Evolutionary conservation across 768 basidiomycete genomes (phyloP).

Genomic region (Nidularia sp.): DNA sequence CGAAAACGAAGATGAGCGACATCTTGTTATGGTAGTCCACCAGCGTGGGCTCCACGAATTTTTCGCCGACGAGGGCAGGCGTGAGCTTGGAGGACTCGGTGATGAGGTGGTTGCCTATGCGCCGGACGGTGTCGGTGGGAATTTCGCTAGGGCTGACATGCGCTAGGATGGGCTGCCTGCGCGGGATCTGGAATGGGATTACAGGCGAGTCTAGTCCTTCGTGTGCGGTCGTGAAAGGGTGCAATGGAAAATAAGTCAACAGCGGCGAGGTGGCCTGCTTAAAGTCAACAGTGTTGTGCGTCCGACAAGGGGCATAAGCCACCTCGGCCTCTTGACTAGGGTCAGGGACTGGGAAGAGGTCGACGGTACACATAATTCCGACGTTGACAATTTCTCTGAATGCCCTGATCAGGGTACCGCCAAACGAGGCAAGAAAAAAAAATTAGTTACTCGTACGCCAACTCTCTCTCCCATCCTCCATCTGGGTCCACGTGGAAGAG

Average conservation of each 20-base stretch:
- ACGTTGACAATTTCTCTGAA: constrained; percentile 46
- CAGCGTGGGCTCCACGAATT: constrained; percentile 51
- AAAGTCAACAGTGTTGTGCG: background rate
- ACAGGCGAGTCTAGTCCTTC: constrained; percentile 13
- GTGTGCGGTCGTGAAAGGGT: constrained; percentile 27
- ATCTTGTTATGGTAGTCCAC: constrained; percentile 52
- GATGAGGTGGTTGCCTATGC: constrained; percentile 27
- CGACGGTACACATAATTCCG: constrained; percentile 69
- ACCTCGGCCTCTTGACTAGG: constrained; percentile 4
- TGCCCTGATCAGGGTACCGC: background rate
- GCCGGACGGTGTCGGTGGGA: constrained; percentile 24
- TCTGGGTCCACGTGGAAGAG: constrained; percentile 41
- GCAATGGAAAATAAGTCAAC: constrained; percentile 33
- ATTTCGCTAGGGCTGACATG: constrained; percentile 16
- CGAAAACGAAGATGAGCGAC: constrained; percentile 59
- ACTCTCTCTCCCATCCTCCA: constrained; percentile 44
- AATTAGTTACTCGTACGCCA: constrained; percentile 42
- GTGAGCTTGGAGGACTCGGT: constrained; percentile 42
- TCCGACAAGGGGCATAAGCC: no score
- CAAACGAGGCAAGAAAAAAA: no score
- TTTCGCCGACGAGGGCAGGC: constrained; percentile 54
- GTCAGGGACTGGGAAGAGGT: constrained; percentile 61
- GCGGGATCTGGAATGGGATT: constrained; percentile 31
- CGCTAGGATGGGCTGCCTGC: constrained; percentile 28
- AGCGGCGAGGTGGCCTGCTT: constrained; percentile 6